Evolutionary conservation across 2,329 filamentous ascomycete genomes (phyloP).

Genomic region (Claviceps sp.): DNA sequence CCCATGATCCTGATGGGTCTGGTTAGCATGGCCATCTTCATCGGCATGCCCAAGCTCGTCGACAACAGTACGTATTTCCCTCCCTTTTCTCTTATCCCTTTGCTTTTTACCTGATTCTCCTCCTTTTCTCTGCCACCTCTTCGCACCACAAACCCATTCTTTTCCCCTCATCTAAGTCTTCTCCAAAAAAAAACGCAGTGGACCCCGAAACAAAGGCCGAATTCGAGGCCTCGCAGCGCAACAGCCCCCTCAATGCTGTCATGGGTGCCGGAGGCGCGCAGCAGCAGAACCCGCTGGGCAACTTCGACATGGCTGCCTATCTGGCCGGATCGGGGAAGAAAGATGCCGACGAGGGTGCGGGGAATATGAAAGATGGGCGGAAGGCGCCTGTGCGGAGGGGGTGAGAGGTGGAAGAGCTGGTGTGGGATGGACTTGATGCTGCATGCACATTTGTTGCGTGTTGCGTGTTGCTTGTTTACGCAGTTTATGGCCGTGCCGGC

Average conservation of each 20-base stretch:
- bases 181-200: slow-evolving; percentile 42
- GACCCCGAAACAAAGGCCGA: slow-evolving; percentile 91
- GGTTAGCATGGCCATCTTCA: slow-evolving; percentile 67
- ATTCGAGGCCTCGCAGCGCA: slow-evolving; percentile 80
- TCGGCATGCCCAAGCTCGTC: slow-evolving; percentile 90
- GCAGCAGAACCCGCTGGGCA: slow-evolving; percentile 31
- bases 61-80: slow-evolving; percentile 68
- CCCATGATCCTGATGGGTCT: slow-evolving; percentile 93
- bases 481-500: too few species aligned
- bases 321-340: slow-evolving; percentile 42
- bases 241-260: slow-evolving; percentile 49
- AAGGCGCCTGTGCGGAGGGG: slow-evolving; percentile 27
- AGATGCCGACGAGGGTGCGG: slow-evolving; percentile 13
- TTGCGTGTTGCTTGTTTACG: too few species aligned
- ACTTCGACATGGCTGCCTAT: slow-evolving; percentile 51
- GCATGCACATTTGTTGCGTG: background rate
- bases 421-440: background rate
- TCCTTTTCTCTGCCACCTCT: background rate
- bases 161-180: background rate
- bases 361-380: slow-evolving; percentile 17
- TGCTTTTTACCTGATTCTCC: background rate
- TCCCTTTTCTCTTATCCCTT: background rate
- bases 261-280: slow-evolving; percentile 25
- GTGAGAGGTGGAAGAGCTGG: slow-evolving; percentile 2
- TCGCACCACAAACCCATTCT: background rate